phyloP scores from a whole-genome alignment of 441 rosid species.

The Isatis lusitanica region DNA sequence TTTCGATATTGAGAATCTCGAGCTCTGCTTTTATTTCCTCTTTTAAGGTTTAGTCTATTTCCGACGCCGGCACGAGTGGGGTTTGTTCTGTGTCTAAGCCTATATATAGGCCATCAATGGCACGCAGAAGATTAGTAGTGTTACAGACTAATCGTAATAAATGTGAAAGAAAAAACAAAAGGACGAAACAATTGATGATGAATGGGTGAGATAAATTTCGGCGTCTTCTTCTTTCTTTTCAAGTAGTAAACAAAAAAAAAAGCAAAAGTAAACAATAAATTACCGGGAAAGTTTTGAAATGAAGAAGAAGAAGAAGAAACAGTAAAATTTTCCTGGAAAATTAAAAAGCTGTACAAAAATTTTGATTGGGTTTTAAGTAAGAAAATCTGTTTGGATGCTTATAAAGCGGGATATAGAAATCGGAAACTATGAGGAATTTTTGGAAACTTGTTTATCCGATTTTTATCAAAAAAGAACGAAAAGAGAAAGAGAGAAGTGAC shows the following conservation, averaged over 20 bases:
- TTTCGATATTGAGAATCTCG: background rate
- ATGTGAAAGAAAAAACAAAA: background rate
- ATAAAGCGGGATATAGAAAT: background rate
- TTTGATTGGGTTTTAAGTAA: background rate
- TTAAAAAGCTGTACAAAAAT: background rate
- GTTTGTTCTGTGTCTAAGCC: constrained; percentile 28
- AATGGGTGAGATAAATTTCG: background rate
- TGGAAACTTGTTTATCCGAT: background rate
- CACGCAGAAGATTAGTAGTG: constrained; percentile 19
- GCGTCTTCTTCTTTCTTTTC: background rate
- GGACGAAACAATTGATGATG: background rate
- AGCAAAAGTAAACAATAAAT: constrained; percentile 24
- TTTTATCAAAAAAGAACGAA: background rate
- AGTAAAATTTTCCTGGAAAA: background rate
- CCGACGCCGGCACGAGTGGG: constrained; percentile 37
- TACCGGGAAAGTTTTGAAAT: constrained; percentile 10
- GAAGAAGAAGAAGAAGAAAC: background rate
- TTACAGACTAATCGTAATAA: constrained; percentile 23
- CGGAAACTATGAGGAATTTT: background rate
- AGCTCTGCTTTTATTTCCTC: background rate
- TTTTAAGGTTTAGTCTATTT: constrained; percentile 9
- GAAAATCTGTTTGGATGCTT: background rate
- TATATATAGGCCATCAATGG: constrained; percentile 35
- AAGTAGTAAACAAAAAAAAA: background rate
- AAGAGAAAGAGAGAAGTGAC: constrained; percentile 13